Percentiles rank a stretch among this genome's conserved stretches.
Evolutionary conservation across 768 basidiomycete genomes (phyloP).

Genomic region (Pisolithus microcarpus): DNA sequence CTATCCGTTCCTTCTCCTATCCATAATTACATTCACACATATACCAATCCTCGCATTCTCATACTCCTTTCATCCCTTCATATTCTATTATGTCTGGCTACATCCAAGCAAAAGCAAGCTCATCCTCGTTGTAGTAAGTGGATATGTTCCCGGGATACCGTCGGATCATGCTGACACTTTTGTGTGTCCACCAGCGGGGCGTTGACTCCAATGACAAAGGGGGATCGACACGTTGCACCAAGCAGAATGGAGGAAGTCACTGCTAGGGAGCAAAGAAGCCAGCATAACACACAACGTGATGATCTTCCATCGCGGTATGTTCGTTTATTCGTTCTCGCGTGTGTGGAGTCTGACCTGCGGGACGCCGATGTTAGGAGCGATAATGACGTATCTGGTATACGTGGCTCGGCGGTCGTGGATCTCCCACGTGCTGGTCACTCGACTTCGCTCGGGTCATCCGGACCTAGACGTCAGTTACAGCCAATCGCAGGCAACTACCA

Average conservation of each 20-base stretch:
- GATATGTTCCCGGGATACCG: neutral
- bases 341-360: neutral
- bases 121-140: constrained; percentile 21
- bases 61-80: neutral
- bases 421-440: constrained; percentile 16
- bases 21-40: no score
- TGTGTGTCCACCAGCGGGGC: constrained; percentile 13
- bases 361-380: neutral
- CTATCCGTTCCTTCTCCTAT: constrained; percentile 1
- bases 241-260: constrained; percentile 20
- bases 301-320: constrained; percentile 29
- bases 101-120: constrained; percentile 18
- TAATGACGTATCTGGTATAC: neutral
- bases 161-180: constrained; percentile 2
- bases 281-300: constrained; percentile 22
- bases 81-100: constrained; percentile 11
- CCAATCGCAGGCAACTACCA: constrained; percentile 5
- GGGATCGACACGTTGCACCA: constrained; percentile 17
- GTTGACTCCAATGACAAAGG: constrained; percentile 17
- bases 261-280: constrained; percentile 11
- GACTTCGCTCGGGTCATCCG: constrained; percentile 9
- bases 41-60: no score
- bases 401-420: constrained; percentile 14
- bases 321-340: neutral
- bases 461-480: constrained; percentile 14